Percentiles rank a stretch among this genome's conserved stretches.
Evolutionary conservation across 2,329 filamentous ascomycete genomes (phyloP).

Genomic region (Sarocladium strictum): DNA sequence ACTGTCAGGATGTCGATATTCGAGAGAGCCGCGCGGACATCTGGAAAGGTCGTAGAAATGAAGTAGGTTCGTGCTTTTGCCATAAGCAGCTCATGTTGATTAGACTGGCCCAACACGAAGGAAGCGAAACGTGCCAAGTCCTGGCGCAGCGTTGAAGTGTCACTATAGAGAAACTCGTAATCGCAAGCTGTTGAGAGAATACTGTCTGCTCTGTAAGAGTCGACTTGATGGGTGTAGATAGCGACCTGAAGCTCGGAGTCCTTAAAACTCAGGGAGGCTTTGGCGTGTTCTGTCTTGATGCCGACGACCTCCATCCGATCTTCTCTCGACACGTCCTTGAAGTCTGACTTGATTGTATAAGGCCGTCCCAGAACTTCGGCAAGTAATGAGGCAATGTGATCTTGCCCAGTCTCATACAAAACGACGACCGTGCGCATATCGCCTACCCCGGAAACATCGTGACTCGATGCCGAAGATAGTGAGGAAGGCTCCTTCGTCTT

Average conservation of each 20-base stretch:
- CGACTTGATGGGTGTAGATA: constrained; percentile 73
- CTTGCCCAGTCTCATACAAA: constrained; percentile 64
- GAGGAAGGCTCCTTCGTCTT: constrained; percentile 29
- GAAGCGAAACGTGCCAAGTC: constrained; percentile 75
- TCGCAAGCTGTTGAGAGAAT: constrained; percentile 64
- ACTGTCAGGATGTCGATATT: constrained; percentile 85
- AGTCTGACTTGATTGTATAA: constrained; percentile 34
- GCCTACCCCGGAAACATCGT: constrained; percentile 39
- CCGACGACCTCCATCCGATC: constrained; percentile 64
- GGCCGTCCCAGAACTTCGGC: constrained; percentile 71
- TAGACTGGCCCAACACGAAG: constrained; percentile 72
- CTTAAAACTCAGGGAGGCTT: constrained; percentile 50
- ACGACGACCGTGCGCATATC: constrained; percentile 58
- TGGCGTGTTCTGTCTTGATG: constrained; percentile 51
- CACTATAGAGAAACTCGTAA: constrained; percentile 84
- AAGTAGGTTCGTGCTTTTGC: constrained; percentile 75
- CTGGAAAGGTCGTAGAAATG: constrained; percentile 83
- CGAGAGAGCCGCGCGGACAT: constrained; percentile 74
- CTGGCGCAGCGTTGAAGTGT: constrained; percentile 63
- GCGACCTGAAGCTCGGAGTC: constrained; percentile 55
- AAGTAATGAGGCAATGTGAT: constrained; percentile 67
- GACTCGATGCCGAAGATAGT: constrained; percentile 27
- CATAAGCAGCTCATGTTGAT: constrained; percentile 70
- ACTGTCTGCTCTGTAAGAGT: constrained; percentile 61
- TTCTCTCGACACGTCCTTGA: constrained; percentile 46